Evolutionary conservation across 2,329 filamentous ascomycete species (phyloP), one percentile per base, ranked within the genome.

Genomic region (Aureobasidium sp.): DNA sequence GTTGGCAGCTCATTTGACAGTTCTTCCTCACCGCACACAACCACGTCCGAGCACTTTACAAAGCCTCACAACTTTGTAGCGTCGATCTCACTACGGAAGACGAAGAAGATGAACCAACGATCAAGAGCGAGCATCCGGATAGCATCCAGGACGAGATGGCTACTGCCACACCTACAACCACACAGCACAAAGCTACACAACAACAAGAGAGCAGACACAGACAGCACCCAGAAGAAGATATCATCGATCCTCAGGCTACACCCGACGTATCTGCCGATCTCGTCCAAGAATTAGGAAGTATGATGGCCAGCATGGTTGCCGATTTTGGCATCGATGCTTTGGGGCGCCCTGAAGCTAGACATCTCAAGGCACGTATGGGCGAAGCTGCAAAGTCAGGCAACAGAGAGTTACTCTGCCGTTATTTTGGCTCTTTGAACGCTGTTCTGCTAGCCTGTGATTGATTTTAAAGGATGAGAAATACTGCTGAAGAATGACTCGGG

Each of bases 241-340:
- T n/a, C 11, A 35, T n/a, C 32, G 11, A 8, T 35, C 32, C 32
- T 12, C n/a, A 6, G 6, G 6, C 11, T 16, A 7, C 4, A 14
- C 7, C 3, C 17, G 10, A 25, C 42, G 12, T 10, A 6, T 17
- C 14, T 2, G 16, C 17, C 10, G 47, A 40, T 16, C 10, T 50
- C 11, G 24, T 39, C 35, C 39, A 17, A 7, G 35, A 50, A 6
- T 34, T 16, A 4, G 35, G 35, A 17, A 12, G 24, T 8, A 50
- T 50, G 47, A 39, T 50, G 25, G 34, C 47, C 7, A n/a, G 7
- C 3, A 40, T 50, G 6, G 47, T 40, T 12, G 7, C 12, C 19
- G 17, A 40, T 7, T 50, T 30, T 10, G 47, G 47, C 24, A 50
- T 50, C n/a, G 35, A 39, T 25, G 34, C 47, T 6, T 14, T 50